Evolutionary conservation across 1,139 yeast genomes (phyloP).

Genomic region (Blastobotrys aristatus): DNA sequence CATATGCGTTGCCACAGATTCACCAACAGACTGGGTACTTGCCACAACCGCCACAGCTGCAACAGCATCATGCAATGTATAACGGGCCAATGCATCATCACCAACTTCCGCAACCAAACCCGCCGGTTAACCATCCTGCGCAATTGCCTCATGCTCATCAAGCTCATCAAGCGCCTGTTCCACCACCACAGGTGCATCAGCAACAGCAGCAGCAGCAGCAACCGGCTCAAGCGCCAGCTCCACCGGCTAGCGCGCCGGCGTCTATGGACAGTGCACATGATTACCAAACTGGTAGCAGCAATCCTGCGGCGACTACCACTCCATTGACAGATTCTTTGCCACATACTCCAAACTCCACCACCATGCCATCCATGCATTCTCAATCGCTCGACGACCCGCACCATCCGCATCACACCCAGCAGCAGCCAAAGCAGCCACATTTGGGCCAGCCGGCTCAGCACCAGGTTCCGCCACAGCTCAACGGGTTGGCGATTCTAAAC

Average conservation of each 20-base stretch:
- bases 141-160: too few relatives aligned
- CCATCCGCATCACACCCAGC: constrained; percentile 3
- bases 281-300: background rate
- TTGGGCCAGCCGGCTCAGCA: too few relatives aligned
- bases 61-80: too few relatives aligned
- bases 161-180: constrained; percentile 1
- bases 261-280: too few relatives aligned
- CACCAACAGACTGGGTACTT: background rate
- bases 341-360: constrained; percentile 2
- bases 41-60: constrained; percentile 14
- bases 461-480: constrained; percentile 8
- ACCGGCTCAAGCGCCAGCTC: background rate
- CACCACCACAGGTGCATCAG: constrained; percentile 7
- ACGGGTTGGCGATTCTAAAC: constrained; percentile 16
- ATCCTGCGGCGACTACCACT: background rate
- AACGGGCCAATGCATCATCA: too few relatives aligned
- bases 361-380: background rate
- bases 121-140: background rate
- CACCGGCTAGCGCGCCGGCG: too few relatives aligned
- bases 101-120: background rate
- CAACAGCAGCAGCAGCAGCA: constrained; percentile 2
- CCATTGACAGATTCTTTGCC: constrained; percentile 1
- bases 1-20: too few relatives aligned
- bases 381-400: background rate
- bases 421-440: too few relatives aligned